Base-by-base conservation (phyloP, 257 asterid species). In the Schizonepeta tenuifolia region DNA sequence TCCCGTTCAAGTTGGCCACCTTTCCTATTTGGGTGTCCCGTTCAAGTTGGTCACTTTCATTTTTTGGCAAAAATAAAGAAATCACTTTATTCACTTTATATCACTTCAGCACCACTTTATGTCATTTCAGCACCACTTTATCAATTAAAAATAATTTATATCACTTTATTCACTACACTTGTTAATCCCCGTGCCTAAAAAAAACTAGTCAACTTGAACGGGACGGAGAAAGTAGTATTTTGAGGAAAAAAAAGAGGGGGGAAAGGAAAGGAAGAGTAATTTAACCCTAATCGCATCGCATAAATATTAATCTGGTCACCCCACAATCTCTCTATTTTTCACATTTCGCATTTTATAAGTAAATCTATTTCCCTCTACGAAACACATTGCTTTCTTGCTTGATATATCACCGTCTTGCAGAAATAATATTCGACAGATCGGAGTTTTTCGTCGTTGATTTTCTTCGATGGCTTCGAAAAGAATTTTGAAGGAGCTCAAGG, bases 401-500 rank as follows among this genome's bases (percentile, higher is more conserved):
- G 7, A 50, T n/a, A 31, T 35, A 26, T 28, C 15, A 18, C 31
- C 55, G 3, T 31, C 5, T 41, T 33, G 38, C 38, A 33, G 38
- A 50, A 26, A 6, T 11, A 20, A 60, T 14, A 59, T 21, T 18
- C 41, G 20, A 38, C 79, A 61, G 78, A 78, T 73, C 78, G 69
- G 78, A 20, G 49, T 1, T 49, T 68, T 35, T 18, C 50, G 18
- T 35, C 49, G 63, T 66, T 28, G 80, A 79, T 79, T 79, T 65
- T 65, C 31, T 17, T 21, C 74, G 78, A 89, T 89, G 96, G 91
- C 96, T 77, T 89, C 93, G 70, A 89, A 89, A 65, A 83, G 96
- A 80, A 89, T 89, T 74, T 71, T 85, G 87, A 89, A 89, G 80
- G 93, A 89, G 80, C 87, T 89, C 65, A 88, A 85, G 76, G 90